Evolutionary conservation across 345 rosid genomes (phyloP).

Genomic region (Lagerstroemia speciosa): DNA sequence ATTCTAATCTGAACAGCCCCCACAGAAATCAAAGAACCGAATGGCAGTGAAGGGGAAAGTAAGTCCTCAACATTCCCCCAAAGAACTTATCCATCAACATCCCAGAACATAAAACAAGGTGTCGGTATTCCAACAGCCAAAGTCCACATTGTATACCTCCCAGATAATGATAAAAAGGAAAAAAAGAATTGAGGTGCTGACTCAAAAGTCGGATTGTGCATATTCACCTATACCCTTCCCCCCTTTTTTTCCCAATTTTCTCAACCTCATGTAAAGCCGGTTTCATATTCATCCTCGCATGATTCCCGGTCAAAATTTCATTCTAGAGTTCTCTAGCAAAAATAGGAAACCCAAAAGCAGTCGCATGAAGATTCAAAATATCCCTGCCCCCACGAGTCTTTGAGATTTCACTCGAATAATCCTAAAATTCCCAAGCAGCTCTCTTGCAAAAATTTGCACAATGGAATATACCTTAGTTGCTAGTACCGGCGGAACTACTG

Average conservation of each 20-base stretch:
- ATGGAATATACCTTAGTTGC: slow-evolving; percentile 5
- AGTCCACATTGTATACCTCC: too few species aligned
- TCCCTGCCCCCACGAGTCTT: not conserved
- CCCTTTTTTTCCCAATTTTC: not conserved
- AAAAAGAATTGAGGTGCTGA: too few species aligned
- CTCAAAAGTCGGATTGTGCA: too few species aligned
- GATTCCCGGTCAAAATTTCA: not conserved
- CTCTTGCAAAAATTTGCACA: not conserved
- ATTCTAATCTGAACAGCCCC: too few species aligned
- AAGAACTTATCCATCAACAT: too few species aligned
- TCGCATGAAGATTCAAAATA: not conserved
- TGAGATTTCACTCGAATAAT: not conserved
- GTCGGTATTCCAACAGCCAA: too few species aligned
- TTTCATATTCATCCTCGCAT: not conserved
- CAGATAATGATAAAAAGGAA: too few species aligned
- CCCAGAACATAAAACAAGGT: too few species aligned
- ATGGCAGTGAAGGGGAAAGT: too few species aligned
- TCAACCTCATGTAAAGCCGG: not conserved
- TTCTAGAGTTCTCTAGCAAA: not conserved
- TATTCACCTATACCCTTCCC: too few species aligned
- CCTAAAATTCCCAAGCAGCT: not conserved
- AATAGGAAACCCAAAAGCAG: not conserved
- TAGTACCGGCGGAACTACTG: not conserved
- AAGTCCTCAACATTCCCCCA: not conserved
- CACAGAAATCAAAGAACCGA: not conserved